Evolutionary conservation across 225 moss, liverwort and hornwort genomes (phyloP), one percentile per base, ranked within the genome.

Genomic region (Straminergon stramineum): DNA sequence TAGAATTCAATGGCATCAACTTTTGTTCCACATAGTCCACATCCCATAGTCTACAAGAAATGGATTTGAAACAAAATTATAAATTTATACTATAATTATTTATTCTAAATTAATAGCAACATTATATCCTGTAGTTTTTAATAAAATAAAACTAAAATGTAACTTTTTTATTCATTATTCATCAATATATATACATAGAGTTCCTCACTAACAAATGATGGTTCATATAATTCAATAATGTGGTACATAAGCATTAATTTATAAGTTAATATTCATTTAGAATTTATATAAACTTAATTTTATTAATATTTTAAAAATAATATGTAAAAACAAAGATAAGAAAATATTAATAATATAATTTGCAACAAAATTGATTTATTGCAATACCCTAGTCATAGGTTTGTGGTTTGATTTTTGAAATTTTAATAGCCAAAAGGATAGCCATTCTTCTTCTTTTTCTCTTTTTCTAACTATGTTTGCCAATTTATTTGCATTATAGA

Each of bases 1-100:
- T 97, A 95, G 61, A 88, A 90, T 13, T 96, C 90, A 82, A 98
- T 98, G 10, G 96, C 94, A 86, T 98, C 95, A 77, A 97, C 86
- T 80, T 77, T 62, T 52, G 58, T 69, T 88, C 98, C 98, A 87
- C 91, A 95, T 45, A 95, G 75, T 55, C 96, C 95, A 2, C 92
- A 95, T 62, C 92, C 87, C 77, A 85, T 90, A 62, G 87, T 89
- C 98, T 98, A 84, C 7, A 65, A 55, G 22, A 35, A 89, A 51
- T 17, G 19, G 2, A 55, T 14, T 4, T 41, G 13, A 17, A 86
- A 37, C 5, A 82, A 48, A 41, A 21, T 17, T 43, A 37, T 1
- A 34, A 32, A 9, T 8, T 19, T 16, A n/a, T 26, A 13, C 0
- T 45, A 12, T 31, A 10, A 60, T 55, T 14, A 17, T 14, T 69